Conservation (phyloP, 108 stramenopile genomes). For the Bacterosira constricta region DNA sequence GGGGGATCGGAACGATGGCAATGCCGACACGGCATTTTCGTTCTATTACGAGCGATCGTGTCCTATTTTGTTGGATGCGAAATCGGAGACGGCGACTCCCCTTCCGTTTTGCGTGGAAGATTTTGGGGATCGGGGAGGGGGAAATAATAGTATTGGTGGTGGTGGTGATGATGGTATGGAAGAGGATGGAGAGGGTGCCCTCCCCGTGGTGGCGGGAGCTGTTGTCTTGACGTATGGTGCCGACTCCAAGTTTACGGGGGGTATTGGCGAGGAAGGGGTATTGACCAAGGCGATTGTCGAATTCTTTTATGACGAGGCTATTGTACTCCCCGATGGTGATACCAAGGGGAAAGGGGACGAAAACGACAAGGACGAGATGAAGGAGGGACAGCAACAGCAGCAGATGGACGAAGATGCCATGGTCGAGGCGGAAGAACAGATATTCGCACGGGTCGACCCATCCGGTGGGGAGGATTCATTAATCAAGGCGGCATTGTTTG, state of each 20-base stretch:
- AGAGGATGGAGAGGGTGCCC: neutral
- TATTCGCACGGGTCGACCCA: constrained; percentile 24
- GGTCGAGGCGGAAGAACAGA: constrained; percentile 35
- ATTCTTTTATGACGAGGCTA: constrained; percentile 31
- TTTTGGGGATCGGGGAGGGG: constrained; percentile 5
- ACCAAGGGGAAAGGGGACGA: neutral
- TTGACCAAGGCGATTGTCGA: constrained; percentile 43
- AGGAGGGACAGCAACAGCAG: neutral
- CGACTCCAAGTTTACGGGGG: constrained; percentile 47
- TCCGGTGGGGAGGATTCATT: constrained; percentile 5
- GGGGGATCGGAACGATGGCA: constrained; percentile 6
- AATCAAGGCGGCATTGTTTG: constrained; percentile 30
- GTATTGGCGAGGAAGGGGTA: constrained; percentile 46
- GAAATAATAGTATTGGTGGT: too few species aligned
- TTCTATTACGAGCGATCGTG: constrained; percentile 49
- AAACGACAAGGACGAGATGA: neutral
- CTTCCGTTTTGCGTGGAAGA: constrained; percentile 35
- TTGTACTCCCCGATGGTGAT: neutral
- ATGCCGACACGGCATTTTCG: constrained; percentile 40
- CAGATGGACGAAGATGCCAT: constrained; percentile 2
- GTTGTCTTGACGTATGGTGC: constrained; percentile 42
- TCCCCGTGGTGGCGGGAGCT: constrained; percentile 41
- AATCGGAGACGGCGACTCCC: neutral
- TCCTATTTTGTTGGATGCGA: constrained; percentile 40
- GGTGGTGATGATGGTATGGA: neutral